These are phyloP conservation scores for Colletotrichum kahawae DNA, from an alignment of 2,329 filamentous ascomycete genomes.

Conservation along the genomic window DNA sequence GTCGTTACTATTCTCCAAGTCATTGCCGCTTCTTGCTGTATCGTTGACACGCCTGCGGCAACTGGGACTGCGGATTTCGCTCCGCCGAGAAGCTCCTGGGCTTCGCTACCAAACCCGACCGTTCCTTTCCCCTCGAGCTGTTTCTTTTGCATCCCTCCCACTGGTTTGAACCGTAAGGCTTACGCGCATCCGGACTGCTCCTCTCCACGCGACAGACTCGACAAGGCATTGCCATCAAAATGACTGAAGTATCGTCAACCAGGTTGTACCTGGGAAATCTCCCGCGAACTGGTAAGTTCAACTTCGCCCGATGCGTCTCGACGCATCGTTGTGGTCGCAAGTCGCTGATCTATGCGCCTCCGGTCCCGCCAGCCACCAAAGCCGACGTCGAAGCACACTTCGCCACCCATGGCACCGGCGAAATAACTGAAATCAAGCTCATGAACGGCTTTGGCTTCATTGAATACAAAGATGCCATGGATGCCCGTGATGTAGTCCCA, in stretches of 20 bases:
- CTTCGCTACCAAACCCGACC: neutral
- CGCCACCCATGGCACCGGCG: constrained; percentile 91
- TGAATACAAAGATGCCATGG: constrained; percentile 98
- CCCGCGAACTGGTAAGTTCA: constrained; percentile 84
- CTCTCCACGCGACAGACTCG: neutral
- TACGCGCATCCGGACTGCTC: neutral
- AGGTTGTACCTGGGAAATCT: constrained; percentile 98
- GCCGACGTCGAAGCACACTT: constrained; percentile 96
- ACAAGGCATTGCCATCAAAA: constrained; percentile 44
- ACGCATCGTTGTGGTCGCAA: neutral
- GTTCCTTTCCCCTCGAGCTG: neutral
- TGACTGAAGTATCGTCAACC: constrained; percentile 91
- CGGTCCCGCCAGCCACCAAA: constrained; percentile 79
- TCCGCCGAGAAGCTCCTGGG: neutral
- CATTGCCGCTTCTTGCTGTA: neutral
- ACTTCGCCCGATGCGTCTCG: neutral
- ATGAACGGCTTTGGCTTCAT: constrained; percentile 99
- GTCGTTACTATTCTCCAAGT: neutral
- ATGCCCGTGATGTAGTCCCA: constrained; percentile 97
- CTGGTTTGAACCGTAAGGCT: neutral
- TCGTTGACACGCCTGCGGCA: neutral
- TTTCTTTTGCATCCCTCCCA: neutral
- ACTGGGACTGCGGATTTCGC: neutral
- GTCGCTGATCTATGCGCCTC: neutral
- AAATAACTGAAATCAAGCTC: constrained; percentile 98